Evolutionary conservation across 331 rosid genomes (phyloP).

Genomic region (Saraca asoca): DNA sequence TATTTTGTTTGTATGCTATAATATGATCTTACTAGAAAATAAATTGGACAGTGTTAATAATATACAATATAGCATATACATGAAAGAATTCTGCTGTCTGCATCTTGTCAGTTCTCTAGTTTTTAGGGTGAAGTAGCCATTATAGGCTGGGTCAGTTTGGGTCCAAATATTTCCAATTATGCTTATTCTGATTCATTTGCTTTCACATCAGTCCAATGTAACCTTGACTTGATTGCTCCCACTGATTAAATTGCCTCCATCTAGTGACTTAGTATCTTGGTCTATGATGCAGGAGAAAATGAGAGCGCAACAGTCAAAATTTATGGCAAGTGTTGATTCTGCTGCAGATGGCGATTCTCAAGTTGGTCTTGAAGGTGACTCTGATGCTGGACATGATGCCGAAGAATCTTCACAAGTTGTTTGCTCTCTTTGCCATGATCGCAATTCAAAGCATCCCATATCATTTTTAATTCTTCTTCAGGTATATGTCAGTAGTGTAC

Average conservation of each 20-base stretch:
- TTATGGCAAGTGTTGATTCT: slow-evolving; percentile 75
- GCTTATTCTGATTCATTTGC: slow-evolving; percentile 16
- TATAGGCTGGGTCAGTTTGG: slow-evolving; percentile 14
- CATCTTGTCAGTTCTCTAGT: slow-evolving; percentile 14
- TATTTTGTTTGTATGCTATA: background rate
- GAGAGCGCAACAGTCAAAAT: slow-evolving; percentile 88
- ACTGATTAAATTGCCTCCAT: slow-evolving; percentile 29
- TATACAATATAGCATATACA: too few species aligned
- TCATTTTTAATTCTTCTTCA: slow-evolving; percentile 85
- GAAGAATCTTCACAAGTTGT: slow-evolving; percentile 67
- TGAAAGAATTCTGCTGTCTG: slow-evolving; percentile 5
- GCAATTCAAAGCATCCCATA: slow-evolving; percentile 63
- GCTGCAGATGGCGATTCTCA: slow-evolving; percentile 57
- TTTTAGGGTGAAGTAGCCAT: slow-evolving; percentile 20
- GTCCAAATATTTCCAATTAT: slow-evolving; percentile 8
- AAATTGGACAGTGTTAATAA: background rate
- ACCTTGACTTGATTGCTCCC: slow-evolving; percentile 16
- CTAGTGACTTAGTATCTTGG: slow-evolving; percentile 23
- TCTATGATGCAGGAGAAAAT: slow-evolving; percentile 68
- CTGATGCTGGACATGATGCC: slow-evolving; percentile 45
- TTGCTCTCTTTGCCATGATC: slow-evolving; percentile 95
- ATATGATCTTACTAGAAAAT: slow-evolving; percentile 17
- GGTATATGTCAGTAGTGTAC: slow-evolving; percentile 39
- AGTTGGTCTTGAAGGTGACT: slow-evolving; percentile 49
- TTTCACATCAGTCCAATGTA: slow-evolving; percentile 10